Conservation (phyloP, 1,284 basidiomycete genomes). For the Cutaneotrichosporon sp. region DNA sequence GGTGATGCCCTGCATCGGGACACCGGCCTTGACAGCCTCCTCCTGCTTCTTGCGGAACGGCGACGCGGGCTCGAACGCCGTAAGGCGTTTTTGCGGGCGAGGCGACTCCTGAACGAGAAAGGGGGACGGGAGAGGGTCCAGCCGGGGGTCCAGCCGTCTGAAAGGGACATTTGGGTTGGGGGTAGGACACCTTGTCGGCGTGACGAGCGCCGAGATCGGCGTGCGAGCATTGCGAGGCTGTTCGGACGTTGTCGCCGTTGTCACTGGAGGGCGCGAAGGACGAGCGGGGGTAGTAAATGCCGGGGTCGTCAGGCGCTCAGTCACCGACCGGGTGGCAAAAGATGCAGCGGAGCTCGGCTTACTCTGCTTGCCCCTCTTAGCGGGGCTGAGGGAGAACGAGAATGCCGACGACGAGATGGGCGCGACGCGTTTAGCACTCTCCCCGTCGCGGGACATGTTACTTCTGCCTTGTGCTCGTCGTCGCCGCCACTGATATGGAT, state of each 20-base stretch:
- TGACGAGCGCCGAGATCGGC: too few species aligned
- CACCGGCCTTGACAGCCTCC: background rate
- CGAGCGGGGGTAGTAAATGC: too few species aligned
- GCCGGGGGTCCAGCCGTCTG: background rate
- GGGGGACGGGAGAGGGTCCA: background rate
- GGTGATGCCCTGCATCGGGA: slow-evolving; percentile 1
- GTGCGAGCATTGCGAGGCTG: too few species aligned
- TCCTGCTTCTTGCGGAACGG: slow-evolving; percentile 3
- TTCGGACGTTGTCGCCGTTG: too few species aligned
- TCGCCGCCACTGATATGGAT: background rate
- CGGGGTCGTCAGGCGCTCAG: too few species aligned
- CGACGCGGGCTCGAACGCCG: background rate
- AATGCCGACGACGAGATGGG: slow-evolving; percentile 29
- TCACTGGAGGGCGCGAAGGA: too few species aligned
- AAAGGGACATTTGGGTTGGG: too few species aligned
- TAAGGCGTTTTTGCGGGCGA: slow-evolving; percentile 1
- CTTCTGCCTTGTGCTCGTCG: background rate
- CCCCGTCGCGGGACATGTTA: background rate
- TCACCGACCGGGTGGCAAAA: too few species aligned
- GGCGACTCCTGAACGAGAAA: background rate
- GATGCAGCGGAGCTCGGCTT: background rate
- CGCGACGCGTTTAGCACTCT: slow-evolving; percentile 19
- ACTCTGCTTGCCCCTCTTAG: slow-evolving; percentile 21
- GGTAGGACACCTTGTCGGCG: too few species aligned
- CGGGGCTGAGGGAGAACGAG: slow-evolving; percentile 21